These are phyloP conservation scores for Zygotorulaspora danielsina DNA, from an alignment of 805 yeast genomes.

Conservation along the genomic window DNA sequence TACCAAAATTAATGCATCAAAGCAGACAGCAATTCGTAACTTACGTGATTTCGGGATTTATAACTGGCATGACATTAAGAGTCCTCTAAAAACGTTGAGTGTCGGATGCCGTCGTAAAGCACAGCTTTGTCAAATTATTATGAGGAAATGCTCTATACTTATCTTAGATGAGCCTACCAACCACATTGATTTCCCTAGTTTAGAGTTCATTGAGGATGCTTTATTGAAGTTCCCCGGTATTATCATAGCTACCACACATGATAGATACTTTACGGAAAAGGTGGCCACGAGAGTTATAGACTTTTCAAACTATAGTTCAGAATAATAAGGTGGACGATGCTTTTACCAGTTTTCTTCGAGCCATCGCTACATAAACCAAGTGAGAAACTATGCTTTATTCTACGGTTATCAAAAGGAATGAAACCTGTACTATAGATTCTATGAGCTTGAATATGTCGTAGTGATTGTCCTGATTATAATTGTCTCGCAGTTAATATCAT, in stretches of 20 bases:
- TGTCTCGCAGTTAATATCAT: too few relatives aligned
- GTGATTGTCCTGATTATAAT: too few relatives aligned
- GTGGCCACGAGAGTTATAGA: constrained; percentile 15
- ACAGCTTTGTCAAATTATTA: constrained; percentile 19
- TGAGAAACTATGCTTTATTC: too few relatives aligned
- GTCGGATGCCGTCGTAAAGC: constrained; percentile 21
- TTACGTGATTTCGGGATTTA: constrained; percentile 17
- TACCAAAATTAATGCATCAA: constrained; percentile 11
- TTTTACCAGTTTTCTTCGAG: too few relatives aligned
- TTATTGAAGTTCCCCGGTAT: constrained; percentile 17
- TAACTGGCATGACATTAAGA: constrained; percentile 18
- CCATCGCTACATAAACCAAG: too few relatives aligned
- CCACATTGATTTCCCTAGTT: constrained; percentile 20
- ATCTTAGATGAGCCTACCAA: constrained; percentile 20
- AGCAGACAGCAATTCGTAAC: constrained; percentile 16
- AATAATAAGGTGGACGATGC: neutral
- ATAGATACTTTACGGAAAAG: constrained; percentile 18
- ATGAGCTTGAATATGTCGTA: too few relatives aligned
- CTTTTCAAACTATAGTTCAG: constrained; percentile 12
- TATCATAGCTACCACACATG: constrained; percentile 19
- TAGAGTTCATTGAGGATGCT: constrained; percentile 18
- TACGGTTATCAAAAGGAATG: too few relatives aligned
- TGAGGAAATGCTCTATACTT: constrained; percentile 18
- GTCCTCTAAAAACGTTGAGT: constrained; percentile 15
- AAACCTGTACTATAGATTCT: too few relatives aligned